phyloP scores from a whole-genome alignment of 139 green algal species.

The Picochlorum sp. region DNA sequence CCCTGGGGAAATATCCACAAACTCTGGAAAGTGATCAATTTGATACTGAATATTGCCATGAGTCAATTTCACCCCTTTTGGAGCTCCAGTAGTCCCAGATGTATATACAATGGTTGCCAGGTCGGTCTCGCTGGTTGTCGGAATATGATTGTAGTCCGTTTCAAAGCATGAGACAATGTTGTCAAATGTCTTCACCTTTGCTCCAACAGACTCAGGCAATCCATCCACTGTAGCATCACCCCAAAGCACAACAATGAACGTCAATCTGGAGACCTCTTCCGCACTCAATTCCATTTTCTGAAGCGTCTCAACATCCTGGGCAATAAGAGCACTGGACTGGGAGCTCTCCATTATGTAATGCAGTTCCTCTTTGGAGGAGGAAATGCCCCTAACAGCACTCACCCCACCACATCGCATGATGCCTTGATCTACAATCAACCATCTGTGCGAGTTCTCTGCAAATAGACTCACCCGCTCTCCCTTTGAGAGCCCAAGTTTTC shows the following conservation, averaged over 20 bases:
- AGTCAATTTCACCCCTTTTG: slow-evolving; percentile 65
- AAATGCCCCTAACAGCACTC: slow-evolving; percentile 38
- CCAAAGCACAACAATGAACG: slow-evolving; percentile 76
- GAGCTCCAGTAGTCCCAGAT: slow-evolving; percentile 56
- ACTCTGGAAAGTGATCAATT: slow-evolving; percentile 37
- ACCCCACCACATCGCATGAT: slow-evolving; percentile 54
- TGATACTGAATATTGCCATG: slow-evolving; percentile 87
- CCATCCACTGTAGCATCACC: slow-evolving; percentile 12
- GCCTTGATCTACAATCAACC: slow-evolving; percentile 82
- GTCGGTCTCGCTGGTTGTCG: slow-evolving; percentile 8
- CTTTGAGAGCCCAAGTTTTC: slow-evolving; percentile 32
- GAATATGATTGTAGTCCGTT: slow-evolving; percentile 1
- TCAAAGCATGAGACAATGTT: slow-evolving; percentile 38
- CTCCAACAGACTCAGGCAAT: not conserved
- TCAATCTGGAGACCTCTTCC: not conserved
- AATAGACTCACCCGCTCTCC: slow-evolving; percentile 63
- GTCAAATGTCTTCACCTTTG: slow-evolving; percentile 41
- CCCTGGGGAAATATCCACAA: slow-evolving; percentile 42
- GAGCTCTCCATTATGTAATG: slow-evolving; percentile 69
- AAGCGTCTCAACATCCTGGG: slow-evolving; percentile 67
- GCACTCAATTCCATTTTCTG: slow-evolving; percentile 40
- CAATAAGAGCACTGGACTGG: slow-evolving; percentile 44
- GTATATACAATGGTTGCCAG: slow-evolving; percentile 77
- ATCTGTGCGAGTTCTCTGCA: slow-evolving; percentile 68
- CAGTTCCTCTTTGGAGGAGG: slow-evolving; percentile 57